Evolutionary conservation across 2,329 filamentous ascomycete species (phyloP), one percentile per base, ranked within the genome.

Genomic region (Trichoderma pleuroti): DNA sequence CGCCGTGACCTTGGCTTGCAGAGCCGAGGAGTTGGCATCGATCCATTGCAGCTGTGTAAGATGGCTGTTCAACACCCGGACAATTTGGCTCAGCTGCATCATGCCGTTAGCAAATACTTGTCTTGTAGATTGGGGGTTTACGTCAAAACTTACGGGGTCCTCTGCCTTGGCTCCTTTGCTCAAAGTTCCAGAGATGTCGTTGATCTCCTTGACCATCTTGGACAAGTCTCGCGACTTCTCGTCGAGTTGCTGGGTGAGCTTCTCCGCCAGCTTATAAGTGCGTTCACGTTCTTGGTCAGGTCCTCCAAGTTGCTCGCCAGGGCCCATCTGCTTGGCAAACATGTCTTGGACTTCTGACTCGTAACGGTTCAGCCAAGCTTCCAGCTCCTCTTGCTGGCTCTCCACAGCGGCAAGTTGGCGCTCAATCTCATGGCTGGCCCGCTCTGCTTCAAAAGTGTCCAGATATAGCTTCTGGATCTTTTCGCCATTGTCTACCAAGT

Each of bases 201-300:
- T 99, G 79, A 99, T 97, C 82, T 98, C 96, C 79, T 97, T 94
- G 76, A 99, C 97, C 94, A 99, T 98, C 82, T 93, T 95, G 61
- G 90, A 90, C 73, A 99, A 85, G 78, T 97, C 94, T 79, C 93
- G 93, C 78, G 93, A 94, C 89, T 98, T 97, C 76, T 97, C 94
- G 71, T 97, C 94, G 74, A 99, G 85, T 74, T 93, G 90, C 78
- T 97, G 93, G 12, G 93, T 93, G 74, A 98, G 87, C 81, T 93
- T 96, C 85, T 99, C 96, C 2, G 96, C 96, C 66, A 97, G 85
- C 86, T 97, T 97, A 84, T 98, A 98, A 74, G 95, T 98, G 79
- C 92, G 88, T 86, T 99, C 96, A 61, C 96, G 90, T 84, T 99
- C 96, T 81, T 97, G 93, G 78, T 99, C 97, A 4, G 95, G 94